Conservation (phyloP, 495 filamentous ascomycete species). For the Baudoinia panamericana region DNA sequence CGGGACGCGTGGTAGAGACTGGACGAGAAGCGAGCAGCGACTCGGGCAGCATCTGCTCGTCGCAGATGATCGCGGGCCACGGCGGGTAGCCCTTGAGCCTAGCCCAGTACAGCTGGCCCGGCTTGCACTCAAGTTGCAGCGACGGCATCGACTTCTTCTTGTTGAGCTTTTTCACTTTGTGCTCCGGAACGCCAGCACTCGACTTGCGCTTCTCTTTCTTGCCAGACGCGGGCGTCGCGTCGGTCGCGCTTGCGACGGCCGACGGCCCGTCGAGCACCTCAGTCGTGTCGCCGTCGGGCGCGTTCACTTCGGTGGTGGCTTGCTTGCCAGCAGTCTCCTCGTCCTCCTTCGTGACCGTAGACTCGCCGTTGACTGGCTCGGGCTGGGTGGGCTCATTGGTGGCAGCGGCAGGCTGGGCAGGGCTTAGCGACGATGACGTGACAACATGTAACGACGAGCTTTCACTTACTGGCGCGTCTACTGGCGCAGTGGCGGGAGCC, state of each 20-base stretch:
- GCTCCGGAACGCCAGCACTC: constrained; percentile 46
- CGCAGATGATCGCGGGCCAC: constrained; percentile 82
- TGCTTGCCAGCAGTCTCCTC: constrained; percentile 19
- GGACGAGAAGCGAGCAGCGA: constrained; percentile 58
- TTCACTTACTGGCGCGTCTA: constrained; percentile 17
- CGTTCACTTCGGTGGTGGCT: constrained; percentile 18
- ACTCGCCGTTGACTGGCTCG: constrained; percentile 2
- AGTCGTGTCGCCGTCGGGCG: constrained; percentile 15
- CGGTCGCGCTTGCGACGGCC: constrained; percentile 11
- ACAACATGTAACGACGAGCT: background rate
- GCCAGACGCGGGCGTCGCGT: constrained; percentile 24
- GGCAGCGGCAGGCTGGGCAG: constrained; percentile 12
- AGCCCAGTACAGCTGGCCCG: constrained; percentile 75
- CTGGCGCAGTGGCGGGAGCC: constrained; percentile 5
- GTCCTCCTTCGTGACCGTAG: constrained; percentile 14
- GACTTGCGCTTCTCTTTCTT: constrained; percentile 53
- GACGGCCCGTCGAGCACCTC: constrained; percentile 12
- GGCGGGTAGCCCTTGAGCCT: constrained; percentile 79
- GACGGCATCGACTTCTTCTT: constrained; percentile 66
- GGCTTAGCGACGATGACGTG: constrained; percentile 7
- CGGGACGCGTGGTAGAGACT: constrained; percentile 62
- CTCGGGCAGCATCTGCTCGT: constrained; percentile 78
- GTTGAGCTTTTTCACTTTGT: constrained; percentile 68
- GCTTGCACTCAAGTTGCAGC: constrained; percentile 64
- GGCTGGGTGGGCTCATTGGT: constrained; percentile 9